Base-by-base conservation (phyloP, 2,329 filamentous ascomycete genomes). In the Myrmaecium sp. region DNA sequence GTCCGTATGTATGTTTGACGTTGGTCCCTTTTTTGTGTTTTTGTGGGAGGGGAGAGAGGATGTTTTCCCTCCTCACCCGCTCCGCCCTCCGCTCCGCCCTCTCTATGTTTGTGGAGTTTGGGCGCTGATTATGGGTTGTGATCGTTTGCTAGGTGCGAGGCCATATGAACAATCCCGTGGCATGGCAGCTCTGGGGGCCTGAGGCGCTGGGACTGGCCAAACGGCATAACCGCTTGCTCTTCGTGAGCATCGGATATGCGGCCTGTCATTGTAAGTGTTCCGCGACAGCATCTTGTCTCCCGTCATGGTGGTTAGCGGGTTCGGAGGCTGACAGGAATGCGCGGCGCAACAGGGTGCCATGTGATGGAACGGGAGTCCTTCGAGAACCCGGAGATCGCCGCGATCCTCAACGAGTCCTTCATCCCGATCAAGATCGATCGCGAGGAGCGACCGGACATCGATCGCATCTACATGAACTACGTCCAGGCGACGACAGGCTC, bases 391-490 rank as follows among this genome's bases (percentile, higher is more conserved):
- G 72, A 82, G 35, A 74, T 93, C 33, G 83, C 89, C 10, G 57
- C 69, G 14, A 63, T 93, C 30, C 64, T 98, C 18, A 98, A 95
- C 57, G 63, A 74, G 33, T 69, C 71, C 30, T 98, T 95, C 50
- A 71, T 98, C 23, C 86, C 89, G 4, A 73, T 95, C 48, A 78
- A 94, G 41, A 69, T 95, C 43, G 89, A 98, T 52, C 72, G 84
- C 33, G 89, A 98, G 53, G 82, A 93, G 53, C 73, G 86, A 14
- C 86, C 86, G 6, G 84, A 95, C 46, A 72, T 95, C 36, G 89
- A 98, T 46, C 74, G 79, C 34, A 84, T 95, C 36, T 95, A 95
- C 51, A 94, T 94, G 82, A 93, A 93, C 57, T 98, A 93, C 51
- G 76, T 93, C 21, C 83, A 94, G 49, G 86, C 86, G 2, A 86